Conservation (phyloP, 2,329 filamentous ascomycete species). For the Aspergillus alliaceus region DNA sequence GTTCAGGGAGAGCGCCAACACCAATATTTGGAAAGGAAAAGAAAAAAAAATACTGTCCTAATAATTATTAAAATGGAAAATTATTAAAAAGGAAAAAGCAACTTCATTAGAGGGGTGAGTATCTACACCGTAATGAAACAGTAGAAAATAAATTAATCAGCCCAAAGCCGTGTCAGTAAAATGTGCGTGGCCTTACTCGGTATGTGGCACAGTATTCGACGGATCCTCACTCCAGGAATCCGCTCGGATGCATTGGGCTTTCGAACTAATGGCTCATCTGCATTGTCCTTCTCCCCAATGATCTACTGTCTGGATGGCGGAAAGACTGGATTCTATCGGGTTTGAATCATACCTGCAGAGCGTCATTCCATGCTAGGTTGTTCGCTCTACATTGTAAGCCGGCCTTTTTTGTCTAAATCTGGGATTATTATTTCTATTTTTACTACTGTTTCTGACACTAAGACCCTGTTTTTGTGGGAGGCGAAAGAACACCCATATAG, state of each 20-base stretch:
- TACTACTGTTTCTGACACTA: not conserved
- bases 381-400: not conserved
- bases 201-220: conserved; percentile 13
- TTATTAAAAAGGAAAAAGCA: conserved; percentile 7
- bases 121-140: conserved; percentile 13
- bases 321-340: not conserved
- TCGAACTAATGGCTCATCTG: conserved; percentile 18
- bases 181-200: conserved; percentile 15
- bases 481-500: not conserved
- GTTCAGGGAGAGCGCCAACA: not conserved
- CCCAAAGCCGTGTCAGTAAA: conserved; percentile 14
- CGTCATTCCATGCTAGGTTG: not conserved
- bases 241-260: conserved; percentile 17
- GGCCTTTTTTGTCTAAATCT: not conserved
- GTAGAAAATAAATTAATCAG: conserved; percentile 9
- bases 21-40: not conserved
- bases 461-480: not conserved
- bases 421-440: not conserved
- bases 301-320: conserved; percentile 2
- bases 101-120: not conserved
- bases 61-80: not conserved
- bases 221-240: conserved; percentile 7
- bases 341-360: not conserved
- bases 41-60: not conserved
- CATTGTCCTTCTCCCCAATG: conserved; percentile 12